Conservation (phyloP, 805 yeast genomes). For the Wickerhamomyces xylosicus region DNA sequence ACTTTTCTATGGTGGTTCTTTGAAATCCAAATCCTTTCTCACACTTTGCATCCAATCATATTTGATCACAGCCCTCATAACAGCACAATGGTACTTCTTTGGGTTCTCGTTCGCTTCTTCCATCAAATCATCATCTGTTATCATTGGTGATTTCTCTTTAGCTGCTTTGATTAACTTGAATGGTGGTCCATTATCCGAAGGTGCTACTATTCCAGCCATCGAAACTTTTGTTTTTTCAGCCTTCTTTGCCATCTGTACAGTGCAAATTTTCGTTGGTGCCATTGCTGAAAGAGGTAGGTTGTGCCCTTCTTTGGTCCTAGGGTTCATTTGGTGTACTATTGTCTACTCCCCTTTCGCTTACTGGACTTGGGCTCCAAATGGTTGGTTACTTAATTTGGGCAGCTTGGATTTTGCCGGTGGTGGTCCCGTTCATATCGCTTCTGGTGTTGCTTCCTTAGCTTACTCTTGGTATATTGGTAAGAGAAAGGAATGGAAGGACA, state of each 20-base stretch:
- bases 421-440: constrained; percentile 90
- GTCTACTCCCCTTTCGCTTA: constrained; percentile 90
- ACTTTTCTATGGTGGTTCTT: constrained; percentile 62
- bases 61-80: constrained; percentile 58
- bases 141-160: constrained; percentile 70
- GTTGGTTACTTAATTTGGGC: constrained; percentile 92
- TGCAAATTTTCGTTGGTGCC: constrained; percentile 85
- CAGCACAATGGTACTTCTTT: constrained; percentile 94
- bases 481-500: constrained; percentile 38
- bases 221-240: constrained; percentile 71
- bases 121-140: constrained; percentile 51
- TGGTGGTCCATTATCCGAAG: constrained; percentile 66
- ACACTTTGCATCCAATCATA: constrained; percentile 74
- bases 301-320: constrained; percentile 68
- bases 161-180: constrained; percentile 68
- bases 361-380: constrained; percentile 91
- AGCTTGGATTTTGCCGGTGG: constrained; percentile 98
- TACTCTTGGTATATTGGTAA: constrained; percentile 71
- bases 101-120: constrained; percentile 89
- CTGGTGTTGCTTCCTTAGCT: constrained; percentile 87
- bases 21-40: constrained; percentile 66
- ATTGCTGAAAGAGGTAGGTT: constrained; percentile 89
- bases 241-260: constrained; percentile 81
- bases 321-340: constrained; percentile 78
- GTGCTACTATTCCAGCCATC: constrained; percentile 38